A percentile compares a stretch with the other conserved stretches of the same genome.
phyloP scores from a whole-genome alignment of 2,329 filamentous ascomycete genomes.

The Diaporthe humulicola region DNA sequence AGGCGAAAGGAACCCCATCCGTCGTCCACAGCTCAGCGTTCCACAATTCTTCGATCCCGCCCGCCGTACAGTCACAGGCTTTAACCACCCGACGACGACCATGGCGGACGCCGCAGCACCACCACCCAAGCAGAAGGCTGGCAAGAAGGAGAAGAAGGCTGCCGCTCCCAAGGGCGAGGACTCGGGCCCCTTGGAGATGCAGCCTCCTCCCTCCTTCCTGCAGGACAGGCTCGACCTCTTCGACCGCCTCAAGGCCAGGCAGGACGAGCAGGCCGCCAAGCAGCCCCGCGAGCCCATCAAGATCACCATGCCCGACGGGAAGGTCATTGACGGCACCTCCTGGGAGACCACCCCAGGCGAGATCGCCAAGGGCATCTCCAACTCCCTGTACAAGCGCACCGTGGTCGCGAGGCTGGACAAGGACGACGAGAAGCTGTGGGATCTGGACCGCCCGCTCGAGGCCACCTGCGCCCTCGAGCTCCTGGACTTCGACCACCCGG shows the following conservation, averaged over 20 bases:
- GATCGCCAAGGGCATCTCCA: conserved; percentile 84
- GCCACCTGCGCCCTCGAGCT: conserved; percentile 87
- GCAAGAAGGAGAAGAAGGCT: conserved; percentile 65
- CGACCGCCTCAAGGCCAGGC: conserved; percentile 86
- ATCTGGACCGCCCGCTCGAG: conserved; percentile 91
- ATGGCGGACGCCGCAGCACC: conserved; percentile 38
- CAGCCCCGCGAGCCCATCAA: conserved; percentile 82
- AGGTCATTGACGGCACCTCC: conserved; percentile 79
- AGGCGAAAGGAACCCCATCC: not conserved
- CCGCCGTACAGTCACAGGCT: not conserved
- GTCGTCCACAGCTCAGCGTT: not conserved
- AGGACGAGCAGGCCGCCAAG: conserved; percentile 80
- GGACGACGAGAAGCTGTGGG: conserved; percentile 81
- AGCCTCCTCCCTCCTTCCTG: conserved; percentile 79
- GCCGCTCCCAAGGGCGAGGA: conserved; percentile 52
- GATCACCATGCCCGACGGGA: conserved; percentile 80
- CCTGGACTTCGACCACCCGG: conserved; percentile 79
- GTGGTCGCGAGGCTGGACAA: conserved; percentile 90
- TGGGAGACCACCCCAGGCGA: conserved; percentile 92
- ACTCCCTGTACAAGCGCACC: conserved; percentile 86
- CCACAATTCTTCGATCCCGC: not conserved
- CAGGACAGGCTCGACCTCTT: conserved; percentile 88
- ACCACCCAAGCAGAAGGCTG: conserved; percentile 47
- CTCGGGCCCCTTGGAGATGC: conserved; percentile 61
- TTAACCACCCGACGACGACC: not conserved